Conservation (phyloP, 352 stramenopile species). For the Thalassiosira mediterranea region DNA sequence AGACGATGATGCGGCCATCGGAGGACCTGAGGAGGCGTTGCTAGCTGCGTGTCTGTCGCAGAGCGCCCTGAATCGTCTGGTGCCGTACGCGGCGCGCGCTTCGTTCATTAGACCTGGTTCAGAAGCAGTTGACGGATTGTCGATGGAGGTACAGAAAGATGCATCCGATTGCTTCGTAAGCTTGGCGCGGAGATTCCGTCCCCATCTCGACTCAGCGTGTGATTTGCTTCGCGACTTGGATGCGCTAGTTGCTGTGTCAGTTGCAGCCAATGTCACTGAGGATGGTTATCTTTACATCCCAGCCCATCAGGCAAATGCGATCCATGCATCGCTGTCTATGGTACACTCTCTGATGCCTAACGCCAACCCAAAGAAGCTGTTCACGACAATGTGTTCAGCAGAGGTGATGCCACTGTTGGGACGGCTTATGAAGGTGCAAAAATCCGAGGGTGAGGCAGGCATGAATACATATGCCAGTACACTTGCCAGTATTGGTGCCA, state of each 20-base stretch:
- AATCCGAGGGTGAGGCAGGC: slow-evolving; percentile 2
- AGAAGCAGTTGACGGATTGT: background rate
- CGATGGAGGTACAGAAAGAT: slow-evolving; percentile 1
- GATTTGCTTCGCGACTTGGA: slow-evolving; percentile 37
- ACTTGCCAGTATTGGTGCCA: background rate
- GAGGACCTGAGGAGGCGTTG: too few relatives aligned
- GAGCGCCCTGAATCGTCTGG: slow-evolving; percentile 58
- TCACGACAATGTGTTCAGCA: slow-evolving; percentile 22
- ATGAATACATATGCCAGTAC: background rate
- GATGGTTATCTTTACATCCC: slow-evolving; percentile 1
- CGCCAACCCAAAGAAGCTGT: slow-evolving; percentile 42
- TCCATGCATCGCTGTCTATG: slow-evolving; percentile 21
- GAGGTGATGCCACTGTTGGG: slow-evolving; percentile 29
- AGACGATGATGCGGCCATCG: background rate
- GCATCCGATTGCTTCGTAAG: slow-evolving; percentile 46
- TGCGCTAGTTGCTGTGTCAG: slow-evolving; percentile 6
- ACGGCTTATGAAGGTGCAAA: slow-evolving; percentile 12
- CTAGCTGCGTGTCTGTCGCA: slow-evolving; percentile 41
- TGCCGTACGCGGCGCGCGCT: slow-evolving; percentile 35
- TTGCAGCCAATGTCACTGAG: slow-evolving; percentile 5
- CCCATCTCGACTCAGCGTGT: slow-evolving; percentile 57
- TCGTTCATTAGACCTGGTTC: slow-evolving; percentile 11
- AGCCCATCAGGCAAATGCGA: slow-evolving; percentile 6
- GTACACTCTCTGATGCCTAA: slow-evolving; percentile 12
- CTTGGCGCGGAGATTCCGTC: slow-evolving; percentile 53